Conservation (phyloP, 2,329 filamentous ascomycete genomes). For the Diaporthe sp. region DNA sequence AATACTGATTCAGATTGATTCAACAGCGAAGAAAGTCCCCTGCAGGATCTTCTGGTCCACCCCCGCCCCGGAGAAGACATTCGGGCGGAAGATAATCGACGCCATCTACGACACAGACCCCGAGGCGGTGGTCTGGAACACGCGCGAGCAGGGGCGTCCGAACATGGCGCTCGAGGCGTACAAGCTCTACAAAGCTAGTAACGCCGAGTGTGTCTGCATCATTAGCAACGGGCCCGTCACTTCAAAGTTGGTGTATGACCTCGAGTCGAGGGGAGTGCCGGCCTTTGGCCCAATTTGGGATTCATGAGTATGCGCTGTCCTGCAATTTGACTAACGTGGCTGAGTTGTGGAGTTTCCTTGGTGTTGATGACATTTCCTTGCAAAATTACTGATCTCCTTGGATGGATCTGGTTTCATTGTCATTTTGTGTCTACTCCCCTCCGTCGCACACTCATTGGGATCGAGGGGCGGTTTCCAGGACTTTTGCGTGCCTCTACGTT, state of each 20-base stretch:
- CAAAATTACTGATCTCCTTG: not conserved
- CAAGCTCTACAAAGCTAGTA: conserved; percentile 44
- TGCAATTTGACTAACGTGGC: not conserved
- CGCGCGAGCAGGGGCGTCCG: conserved; percentile 46
- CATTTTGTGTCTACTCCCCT: not conserved
- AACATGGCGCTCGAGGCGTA: conserved; percentile 48
- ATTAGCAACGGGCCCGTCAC: conserved; percentile 51
- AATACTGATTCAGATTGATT: not conserved
- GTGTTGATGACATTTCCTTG: not conserved
- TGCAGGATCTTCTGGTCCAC: conserved; percentile 53
- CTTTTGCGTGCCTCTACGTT: not conserved
- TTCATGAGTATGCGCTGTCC: conserved; percentile 38
- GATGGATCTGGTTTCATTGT: not conserved
- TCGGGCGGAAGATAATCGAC: conserved; percentile 47
- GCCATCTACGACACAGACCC: conserved; percentile 46
- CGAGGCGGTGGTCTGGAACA: conserved; percentile 50
- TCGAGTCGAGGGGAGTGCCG: conserved; percentile 49
- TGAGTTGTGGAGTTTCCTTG: not conserved
- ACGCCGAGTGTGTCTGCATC: conserved; percentile 50
- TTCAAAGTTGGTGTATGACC: conserved; percentile 46
- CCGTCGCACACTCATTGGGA: not conserved
- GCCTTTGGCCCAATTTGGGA: conserved; percentile 54
- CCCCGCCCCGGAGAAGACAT: conserved; percentile 49
- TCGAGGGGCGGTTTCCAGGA: not conserved
- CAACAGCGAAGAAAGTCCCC: conserved; percentile 41